phyloP scores from a whole-genome alignment of 176 grass and related monocot species.

The Eleusine coracana region DNA sequence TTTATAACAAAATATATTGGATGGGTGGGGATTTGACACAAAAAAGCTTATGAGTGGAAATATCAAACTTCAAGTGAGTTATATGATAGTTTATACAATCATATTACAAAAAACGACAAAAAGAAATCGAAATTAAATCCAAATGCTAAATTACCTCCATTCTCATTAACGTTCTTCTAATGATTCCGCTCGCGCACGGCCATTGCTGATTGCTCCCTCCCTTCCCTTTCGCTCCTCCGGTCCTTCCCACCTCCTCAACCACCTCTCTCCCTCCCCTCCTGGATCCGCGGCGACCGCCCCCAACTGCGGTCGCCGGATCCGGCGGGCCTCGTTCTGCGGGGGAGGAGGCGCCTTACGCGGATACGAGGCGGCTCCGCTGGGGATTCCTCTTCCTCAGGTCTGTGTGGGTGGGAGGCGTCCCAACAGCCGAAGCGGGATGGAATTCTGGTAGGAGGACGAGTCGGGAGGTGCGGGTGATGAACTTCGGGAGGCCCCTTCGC shows the following conservation, averaged over 20 bases:
- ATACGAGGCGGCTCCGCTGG: conserved; percentile 27
- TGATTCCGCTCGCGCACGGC: conserved; percentile 50
- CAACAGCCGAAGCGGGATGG: background rate
- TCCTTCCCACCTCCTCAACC: background rate
- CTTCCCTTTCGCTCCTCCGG: conserved; percentile 16
- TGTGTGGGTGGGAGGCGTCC: background rate
- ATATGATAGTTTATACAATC: no score
- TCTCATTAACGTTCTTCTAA: background rate
- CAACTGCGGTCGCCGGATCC: conserved; percentile 40
- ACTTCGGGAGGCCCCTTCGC: conserved; percentile 1
- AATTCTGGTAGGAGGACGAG: conserved; percentile 26
- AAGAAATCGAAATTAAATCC: conserved; percentile 10
- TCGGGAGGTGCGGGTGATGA: conserved; percentile 30
- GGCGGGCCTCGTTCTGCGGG: conserved; percentile 16
- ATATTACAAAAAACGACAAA: background rate
- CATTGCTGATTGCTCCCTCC: background rate
- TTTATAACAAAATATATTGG: no score
- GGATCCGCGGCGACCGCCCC: conserved; percentile 45
- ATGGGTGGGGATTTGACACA: no score
- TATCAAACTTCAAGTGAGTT: no score
- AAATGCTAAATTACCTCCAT: conserved; percentile 18
- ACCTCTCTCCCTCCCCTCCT: conserved; percentile 14
- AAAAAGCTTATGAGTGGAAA: no score
- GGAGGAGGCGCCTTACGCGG: conserved; percentile 21
- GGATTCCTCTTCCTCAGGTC: background rate